Evolutionary conservation across 2,329 filamentous ascomycete species (phyloP).

Genomic region (Colletotrichum sidae): DNA sequence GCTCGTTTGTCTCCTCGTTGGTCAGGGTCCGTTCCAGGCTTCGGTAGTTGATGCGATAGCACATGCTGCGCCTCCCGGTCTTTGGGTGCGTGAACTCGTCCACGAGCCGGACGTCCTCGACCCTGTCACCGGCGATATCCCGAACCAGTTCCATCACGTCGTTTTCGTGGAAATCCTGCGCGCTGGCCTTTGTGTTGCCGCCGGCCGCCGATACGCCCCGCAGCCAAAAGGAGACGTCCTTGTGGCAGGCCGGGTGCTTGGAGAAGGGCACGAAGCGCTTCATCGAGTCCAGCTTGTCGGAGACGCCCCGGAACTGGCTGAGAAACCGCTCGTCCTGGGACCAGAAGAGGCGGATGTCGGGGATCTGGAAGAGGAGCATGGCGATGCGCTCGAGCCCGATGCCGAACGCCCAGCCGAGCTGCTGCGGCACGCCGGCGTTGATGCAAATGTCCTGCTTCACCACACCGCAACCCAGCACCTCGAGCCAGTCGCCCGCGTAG

Average conservation of each 20-base stretch:
- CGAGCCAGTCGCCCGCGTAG: constrained; percentile 95
- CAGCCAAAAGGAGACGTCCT: constrained; percentile 96
- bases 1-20: constrained; percentile 79
- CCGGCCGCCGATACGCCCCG: constrained; percentile 59
- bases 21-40: constrained; percentile 92
- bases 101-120: constrained; percentile 87
- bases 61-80: constrained; percentile 84
- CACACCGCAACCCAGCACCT: constrained; percentile 93
- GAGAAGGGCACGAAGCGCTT: constrained; percentile 86
- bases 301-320: constrained; percentile 80
- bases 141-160: constrained; percentile 97
- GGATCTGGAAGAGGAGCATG: constrained; percentile 96
- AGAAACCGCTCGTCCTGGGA: constrained; percentile 86
- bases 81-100: constrained; percentile 93
- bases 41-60: constrained; percentile 93
- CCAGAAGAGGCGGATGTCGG: constrained; percentile 98
- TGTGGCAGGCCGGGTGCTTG: constrained; percentile 88
- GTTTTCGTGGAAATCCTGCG: constrained; percentile 83
- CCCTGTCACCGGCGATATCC: constrained; percentile 81
- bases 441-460: constrained; percentile 85
- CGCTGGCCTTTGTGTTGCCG: constrained; percentile 55
- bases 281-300: constrained; percentile 60
- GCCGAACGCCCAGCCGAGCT: constrained; percentile 95
- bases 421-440: constrained; percentile 78
- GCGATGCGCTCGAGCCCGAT: constrained; percentile 94